These are phyloP conservation scores for Penicillium sp. DNA, from an alignment of 2,329 filamentous ascomycete species.

Conservation along the genomic window DNA sequence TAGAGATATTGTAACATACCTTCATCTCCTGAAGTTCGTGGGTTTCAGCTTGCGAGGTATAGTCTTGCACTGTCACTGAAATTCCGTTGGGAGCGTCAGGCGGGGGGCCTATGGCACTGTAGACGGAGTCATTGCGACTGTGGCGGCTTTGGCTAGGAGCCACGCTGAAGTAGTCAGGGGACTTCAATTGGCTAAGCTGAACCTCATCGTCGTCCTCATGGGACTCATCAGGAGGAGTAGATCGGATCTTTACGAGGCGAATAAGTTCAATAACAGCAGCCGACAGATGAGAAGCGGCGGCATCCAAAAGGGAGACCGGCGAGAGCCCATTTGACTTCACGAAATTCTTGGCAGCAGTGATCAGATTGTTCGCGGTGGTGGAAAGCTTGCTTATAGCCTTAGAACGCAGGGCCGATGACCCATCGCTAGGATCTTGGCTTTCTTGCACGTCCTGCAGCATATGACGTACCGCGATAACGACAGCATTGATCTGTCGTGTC, in stretches of 20 bases:
- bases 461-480: conserved; percentile 70
- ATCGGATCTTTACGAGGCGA: conserved; percentile 71
- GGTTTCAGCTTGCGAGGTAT: too few relatives aligned
- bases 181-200: too few relatives aligned
- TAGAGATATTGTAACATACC: too few relatives aligned
- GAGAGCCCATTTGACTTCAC: conserved; percentile 72
- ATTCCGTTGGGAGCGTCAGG: conserved; percentile 19
- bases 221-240: too few relatives aligned
- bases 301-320: conserved; percentile 86
- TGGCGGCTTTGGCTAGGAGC: conserved; percentile 41
- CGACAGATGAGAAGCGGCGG: conserved; percentile 81
- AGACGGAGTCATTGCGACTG: conserved; percentile 62
- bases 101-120: conserved; percentile 64
- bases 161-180: conserved; percentile 58
- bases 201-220: too few relatives aligned
- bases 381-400: conserved; percentile 75
- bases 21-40: too few relatives aligned
- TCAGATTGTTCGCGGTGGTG: conserved; percentile 85
- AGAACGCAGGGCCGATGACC: conserved; percentile 50
- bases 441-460: conserved; percentile 69
- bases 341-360: conserved; percentile 90
- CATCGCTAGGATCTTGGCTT: conserved; percentile 50
- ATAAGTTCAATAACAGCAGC: conserved; percentile 78
- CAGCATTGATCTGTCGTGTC: conserved; percentile 76
- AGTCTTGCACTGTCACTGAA: conserved; percentile 36